Conservation (phyloP, 2,329 filamentous ascomycete species). For the Didymella keratinophila region DNA sequence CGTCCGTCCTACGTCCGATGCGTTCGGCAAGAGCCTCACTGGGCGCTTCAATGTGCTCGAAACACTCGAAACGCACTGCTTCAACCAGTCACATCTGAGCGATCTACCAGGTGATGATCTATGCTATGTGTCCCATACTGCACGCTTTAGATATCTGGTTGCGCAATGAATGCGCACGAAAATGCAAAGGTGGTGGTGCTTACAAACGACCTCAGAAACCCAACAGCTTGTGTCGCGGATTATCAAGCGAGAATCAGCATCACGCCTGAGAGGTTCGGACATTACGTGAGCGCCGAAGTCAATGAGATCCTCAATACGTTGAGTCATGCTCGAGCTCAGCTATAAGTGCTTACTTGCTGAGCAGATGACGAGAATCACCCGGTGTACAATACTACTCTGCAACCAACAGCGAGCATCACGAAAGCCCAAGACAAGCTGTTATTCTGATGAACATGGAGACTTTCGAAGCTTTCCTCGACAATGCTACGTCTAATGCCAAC, state of each 20-base stretch:
- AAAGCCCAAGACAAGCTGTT: background rate
- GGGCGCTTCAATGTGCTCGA: background rate
- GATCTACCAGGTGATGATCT: background rate
- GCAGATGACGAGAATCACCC: background rate
- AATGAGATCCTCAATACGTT: background rate
- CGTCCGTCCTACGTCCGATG: background rate
- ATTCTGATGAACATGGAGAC: conserved; percentile 13
- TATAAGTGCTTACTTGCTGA: background rate
- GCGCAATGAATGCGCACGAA: background rate
- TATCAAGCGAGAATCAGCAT: background rate
- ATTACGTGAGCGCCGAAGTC: background rate
- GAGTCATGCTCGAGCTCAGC: background rate
- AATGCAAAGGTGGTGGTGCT: background rate
- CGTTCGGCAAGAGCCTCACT: background rate
- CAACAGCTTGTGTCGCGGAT: background rate
- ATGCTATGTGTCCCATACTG: background rate
- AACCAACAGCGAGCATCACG: background rate
- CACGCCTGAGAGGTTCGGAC: background rate
- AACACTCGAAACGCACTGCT: background rate
- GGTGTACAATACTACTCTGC: background rate
- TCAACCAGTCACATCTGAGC: background rate
- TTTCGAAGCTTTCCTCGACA: conserved; percentile 39
- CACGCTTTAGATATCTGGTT: background rate
- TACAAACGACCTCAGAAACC: background rate
- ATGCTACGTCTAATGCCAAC: conserved; percentile 29